A percentile compares a stretch with the other conserved stretches of the same genome.
Conservation (phyloP, 495 filamentous ascomycete genomes). For the Hypoxylon subgilvum region DNA sequence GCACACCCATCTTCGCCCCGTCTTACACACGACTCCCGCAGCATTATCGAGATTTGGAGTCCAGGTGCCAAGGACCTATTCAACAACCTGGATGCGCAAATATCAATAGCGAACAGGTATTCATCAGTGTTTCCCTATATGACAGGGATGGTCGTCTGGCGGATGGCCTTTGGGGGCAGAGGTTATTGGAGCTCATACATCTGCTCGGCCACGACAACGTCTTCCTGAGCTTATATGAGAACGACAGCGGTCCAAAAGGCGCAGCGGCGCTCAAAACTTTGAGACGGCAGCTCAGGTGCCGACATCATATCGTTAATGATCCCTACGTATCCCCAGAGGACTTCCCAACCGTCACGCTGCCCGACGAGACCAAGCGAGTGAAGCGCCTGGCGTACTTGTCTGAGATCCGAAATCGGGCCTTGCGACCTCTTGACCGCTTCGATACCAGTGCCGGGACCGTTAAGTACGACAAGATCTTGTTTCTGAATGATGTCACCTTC, state of each 20-base stretch:
- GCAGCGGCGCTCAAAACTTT: constrained; percentile 51
- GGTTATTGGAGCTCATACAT: constrained; percentile 67
- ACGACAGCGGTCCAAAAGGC: constrained; percentile 62
- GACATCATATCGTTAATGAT: constrained; percentile 58
- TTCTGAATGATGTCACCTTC: constrained; percentile 79
- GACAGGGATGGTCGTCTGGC: constrained; percentile 63
- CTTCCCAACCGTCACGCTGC: constrained; percentile 64
- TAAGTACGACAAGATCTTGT: constrained; percentile 72
- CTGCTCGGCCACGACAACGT: constrained; percentile 61
- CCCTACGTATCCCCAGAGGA: constrained; percentile 58
- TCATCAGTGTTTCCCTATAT: constrained; percentile 77
- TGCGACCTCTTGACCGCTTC: constrained; percentile 63
- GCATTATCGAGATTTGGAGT: constrained; percentile 51
- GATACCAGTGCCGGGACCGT: constrained; percentile 44
- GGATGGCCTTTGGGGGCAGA: constrained; percentile 68
- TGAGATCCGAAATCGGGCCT: constrained; percentile 75
- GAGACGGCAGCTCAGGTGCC: constrained; percentile 50
- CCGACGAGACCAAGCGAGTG: constrained; percentile 64
- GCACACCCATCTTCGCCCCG: constrained; percentile 61
- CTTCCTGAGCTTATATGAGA: constrained; percentile 72
- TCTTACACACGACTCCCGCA: constrained; percentile 62
- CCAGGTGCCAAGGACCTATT: constrained; percentile 27
- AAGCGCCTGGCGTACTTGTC: constrained; percentile 81
- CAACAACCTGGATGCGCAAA: constrained; percentile 64
- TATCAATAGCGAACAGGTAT: constrained; percentile 68